phyloP scores from a whole-genome alignment of 768 basidiomycete species.

The Xanthoconium purpureum region DNA sequence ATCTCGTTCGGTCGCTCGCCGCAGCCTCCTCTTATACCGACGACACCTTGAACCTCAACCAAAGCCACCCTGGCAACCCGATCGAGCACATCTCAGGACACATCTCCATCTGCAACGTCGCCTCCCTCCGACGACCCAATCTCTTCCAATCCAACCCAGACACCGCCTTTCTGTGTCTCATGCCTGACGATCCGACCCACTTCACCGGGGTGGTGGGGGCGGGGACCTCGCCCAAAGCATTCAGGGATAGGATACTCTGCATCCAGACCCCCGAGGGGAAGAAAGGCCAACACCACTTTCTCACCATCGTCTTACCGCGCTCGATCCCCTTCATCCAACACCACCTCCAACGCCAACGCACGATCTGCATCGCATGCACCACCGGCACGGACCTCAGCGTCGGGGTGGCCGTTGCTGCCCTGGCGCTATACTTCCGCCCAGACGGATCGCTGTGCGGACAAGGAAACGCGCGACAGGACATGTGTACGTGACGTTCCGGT shows the following conservation, averaged over 20 bases:
- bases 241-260: conserved; percentile 9
- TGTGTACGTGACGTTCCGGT: conserved; percentile 21
- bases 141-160: neutral
- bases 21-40: neutral
- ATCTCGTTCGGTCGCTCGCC: conserved; percentile 19
- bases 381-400: conserved; percentile 61
- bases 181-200: neutral
- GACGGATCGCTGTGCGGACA: conserved; percentile 36
- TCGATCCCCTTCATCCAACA: conserved; percentile 44
- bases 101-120: conserved; percentile 39
- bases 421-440: conserved; percentile 59
- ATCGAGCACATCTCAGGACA: conserved; percentile 36
- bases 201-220: neutral
- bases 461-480: neutral
- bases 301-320: conserved; percentile 47
- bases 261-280: conserved; percentile 44
- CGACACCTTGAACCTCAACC: neutral
- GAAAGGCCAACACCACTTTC: conserved; percentile 50
- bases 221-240: neutral
- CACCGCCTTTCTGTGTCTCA: conserved; percentile 20
- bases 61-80: conserved; percentile 5
- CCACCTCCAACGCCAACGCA: conserved; percentile 35
- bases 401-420: conserved; percentile 57
- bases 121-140: conserved; percentile 22
- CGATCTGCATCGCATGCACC: conserved; percentile 51